Evolutionary conservation across 495 filamentous ascomycete genomes (phyloP).

Genomic region (Xanthoparmelia taractica): DNA sequence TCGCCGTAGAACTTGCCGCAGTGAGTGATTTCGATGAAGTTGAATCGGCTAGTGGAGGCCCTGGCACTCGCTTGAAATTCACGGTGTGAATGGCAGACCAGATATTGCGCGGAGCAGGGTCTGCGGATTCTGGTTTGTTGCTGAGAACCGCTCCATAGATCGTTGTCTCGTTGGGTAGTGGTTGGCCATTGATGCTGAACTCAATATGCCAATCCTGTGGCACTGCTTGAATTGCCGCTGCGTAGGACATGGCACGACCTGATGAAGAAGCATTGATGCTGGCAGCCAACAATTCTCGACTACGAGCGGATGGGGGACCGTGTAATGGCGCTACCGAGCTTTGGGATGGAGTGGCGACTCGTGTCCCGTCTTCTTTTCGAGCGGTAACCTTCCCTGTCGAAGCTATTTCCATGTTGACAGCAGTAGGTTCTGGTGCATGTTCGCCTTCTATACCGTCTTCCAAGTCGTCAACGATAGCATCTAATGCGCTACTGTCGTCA

Average conservation of each 20-base stretch:
- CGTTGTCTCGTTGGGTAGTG: conserved; percentile 83
- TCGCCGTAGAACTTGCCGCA: conserved; percentile 39
- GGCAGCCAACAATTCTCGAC: conserved; percentile 43
- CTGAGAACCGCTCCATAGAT: conserved; percentile 92
- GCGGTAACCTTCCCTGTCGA: conserved; percentile 88
- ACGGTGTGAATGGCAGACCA: conserved; percentile 89
- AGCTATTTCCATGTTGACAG: conserved; percentile 88
- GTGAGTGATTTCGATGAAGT: conserved; percentile 51
- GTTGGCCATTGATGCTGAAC: conserved; percentile 79
- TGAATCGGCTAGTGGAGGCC: conserved; percentile 78
- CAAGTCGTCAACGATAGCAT: conserved; percentile 82
- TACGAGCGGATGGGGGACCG: conserved; percentile 33
- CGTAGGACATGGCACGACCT: conserved; percentile 59
- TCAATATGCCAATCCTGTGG: conserved; percentile 99
- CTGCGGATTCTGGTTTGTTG: conserved; percentile 55
- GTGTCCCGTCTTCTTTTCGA: conserved; percentile 90
- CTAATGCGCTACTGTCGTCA: conserved; percentile 60
- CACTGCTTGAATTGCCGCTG: conserved; percentile 65
- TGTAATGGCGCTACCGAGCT: conserved; percentile 39
- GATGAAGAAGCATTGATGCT: conserved; percentile 34
- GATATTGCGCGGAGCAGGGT: conserved; percentile 62
- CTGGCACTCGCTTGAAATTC: conserved; percentile 79
- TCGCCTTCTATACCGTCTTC: conserved; percentile 81
- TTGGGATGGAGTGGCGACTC: conserved; percentile 79
- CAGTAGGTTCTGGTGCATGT: conserved; percentile 65